phyloP scores from a whole-genome alignment of 495 filamentous ascomycete species.

The Astrocystis sublimbata region DNA sequence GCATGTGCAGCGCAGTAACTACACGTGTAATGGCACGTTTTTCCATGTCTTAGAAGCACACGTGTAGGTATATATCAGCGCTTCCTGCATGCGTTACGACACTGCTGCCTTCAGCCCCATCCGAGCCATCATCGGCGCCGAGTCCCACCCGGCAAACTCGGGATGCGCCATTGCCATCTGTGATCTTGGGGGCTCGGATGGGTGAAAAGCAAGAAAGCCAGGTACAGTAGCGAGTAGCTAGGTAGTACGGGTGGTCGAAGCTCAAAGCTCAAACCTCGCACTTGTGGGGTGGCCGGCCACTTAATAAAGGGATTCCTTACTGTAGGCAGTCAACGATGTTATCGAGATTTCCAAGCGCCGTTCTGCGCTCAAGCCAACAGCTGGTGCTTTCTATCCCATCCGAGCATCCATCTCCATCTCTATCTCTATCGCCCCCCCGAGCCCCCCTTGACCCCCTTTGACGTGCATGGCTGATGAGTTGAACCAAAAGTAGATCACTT shows the following conservation, averaged over 20 bases:
- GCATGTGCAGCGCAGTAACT: not conserved
- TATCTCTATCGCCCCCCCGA: no score
- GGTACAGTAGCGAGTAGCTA: no score
- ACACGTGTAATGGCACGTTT: slow-evolving; percentile 4
- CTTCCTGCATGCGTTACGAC: not conserved
- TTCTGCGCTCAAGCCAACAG: not conserved
- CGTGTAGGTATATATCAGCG: not conserved
- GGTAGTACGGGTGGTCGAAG: no score
- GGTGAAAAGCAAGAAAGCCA: no score
- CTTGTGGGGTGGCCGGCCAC: no score
- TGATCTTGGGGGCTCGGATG: no score
- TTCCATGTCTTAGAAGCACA: not conserved
- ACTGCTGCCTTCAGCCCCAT: not conserved
- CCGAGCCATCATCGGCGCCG: no score
- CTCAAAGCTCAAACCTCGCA: no score
- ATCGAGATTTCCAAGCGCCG: not conserved
- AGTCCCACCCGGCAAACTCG: no score
- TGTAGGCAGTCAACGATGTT: not conserved
- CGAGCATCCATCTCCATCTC: not conserved
- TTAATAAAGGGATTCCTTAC: no score
- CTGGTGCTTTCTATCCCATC: not conserved
- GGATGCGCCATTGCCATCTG: no score
- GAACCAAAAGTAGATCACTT: not conserved
- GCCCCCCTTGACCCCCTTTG: not conserved
- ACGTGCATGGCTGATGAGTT: slow-evolving; percentile 5